phyloP scores from a whole-genome alignment of 2,329 filamentous ascomycete genomes.

The Dothideomycetes sp. region DNA sequence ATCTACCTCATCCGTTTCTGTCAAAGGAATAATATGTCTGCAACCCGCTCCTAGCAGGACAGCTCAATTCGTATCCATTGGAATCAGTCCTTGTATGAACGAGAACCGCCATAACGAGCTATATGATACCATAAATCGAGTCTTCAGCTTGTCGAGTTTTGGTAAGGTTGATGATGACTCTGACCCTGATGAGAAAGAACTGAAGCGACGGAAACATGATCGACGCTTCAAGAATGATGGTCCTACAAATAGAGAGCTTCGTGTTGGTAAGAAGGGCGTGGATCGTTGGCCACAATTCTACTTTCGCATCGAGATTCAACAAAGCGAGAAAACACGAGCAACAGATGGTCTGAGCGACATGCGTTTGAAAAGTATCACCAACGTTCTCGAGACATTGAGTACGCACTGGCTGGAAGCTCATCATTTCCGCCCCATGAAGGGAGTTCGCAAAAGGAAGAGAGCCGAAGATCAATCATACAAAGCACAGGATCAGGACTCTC shows the following conservation, averaged over 20 bases:
- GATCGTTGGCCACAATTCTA: constrained; percentile 88
- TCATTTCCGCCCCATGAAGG: constrained; percentile 50
- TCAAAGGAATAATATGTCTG: constrained; percentile 64
- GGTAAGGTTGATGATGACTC: constrained; percentile 47
- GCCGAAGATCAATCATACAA: background rate
- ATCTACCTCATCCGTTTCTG: constrained; percentile 48
- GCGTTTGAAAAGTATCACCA: constrained; percentile 46
- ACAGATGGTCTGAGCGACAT: background rate
- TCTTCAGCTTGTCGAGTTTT: constrained; percentile 72
- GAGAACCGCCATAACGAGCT: constrained; percentile 53
- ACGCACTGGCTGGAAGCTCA: constrained; percentile 67
- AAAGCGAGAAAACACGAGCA: background rate
- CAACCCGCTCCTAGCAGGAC: constrained; percentile 61
- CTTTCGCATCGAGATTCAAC: constrained; percentile 51
- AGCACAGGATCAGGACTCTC: too few relatives aligned
- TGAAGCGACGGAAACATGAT: constrained; percentile 29
- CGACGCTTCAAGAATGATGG: constrained; percentile 38
- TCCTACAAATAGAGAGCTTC: constrained; percentile 45
- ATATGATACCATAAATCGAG: constrained; percentile 67
- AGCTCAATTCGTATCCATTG: constrained; percentile 74
- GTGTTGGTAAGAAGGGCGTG: constrained; percentile 51
- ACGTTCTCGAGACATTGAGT: constrained; percentile 60
- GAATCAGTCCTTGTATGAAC: constrained; percentile 55
- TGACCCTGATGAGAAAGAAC: constrained; percentile 29
- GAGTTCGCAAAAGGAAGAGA: constrained; percentile 15